Conservation (phyloP, 306 rosid genomes). For the Citrullus colocynthis region DNA sequence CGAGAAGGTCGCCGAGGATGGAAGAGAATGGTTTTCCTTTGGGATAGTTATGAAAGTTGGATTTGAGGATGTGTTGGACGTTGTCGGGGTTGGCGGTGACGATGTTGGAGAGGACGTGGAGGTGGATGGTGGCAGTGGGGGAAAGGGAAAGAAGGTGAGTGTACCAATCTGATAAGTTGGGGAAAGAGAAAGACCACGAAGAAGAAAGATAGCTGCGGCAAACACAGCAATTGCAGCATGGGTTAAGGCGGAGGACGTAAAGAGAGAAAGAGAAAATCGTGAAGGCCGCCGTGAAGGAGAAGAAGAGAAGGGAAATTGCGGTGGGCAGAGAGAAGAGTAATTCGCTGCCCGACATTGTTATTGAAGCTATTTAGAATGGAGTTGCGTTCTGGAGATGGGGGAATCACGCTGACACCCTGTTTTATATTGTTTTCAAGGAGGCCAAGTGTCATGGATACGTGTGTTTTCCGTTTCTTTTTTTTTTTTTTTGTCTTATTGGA, state of each 20-base stretch:
- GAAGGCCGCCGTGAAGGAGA: slow-evolving; percentile 47
- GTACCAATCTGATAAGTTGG: slow-evolving; percentile 66
- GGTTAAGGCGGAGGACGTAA: slow-evolving; percentile 42
- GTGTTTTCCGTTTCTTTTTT: too few relatives aligned
- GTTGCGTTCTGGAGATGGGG: too few relatives aligned
- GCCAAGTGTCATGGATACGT: too few relatives aligned
- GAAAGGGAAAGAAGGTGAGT: slow-evolving; percentile 52
- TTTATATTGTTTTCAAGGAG: too few relatives aligned
- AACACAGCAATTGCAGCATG: slow-evolving; percentile 59
- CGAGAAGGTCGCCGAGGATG: slow-evolving; percentile 74
- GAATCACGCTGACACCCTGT: too few relatives aligned
- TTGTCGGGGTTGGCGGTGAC: slow-evolving; percentile 60
- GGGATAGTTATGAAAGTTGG: slow-evolving; percentile 65
- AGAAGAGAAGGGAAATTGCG: slow-evolving; percentile 30
- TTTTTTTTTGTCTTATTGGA: too few relatives aligned
- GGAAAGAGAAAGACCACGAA: slow-evolving; percentile 17
- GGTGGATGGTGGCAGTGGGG: slow-evolving; percentile 36
- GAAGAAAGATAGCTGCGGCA: slow-evolving; percentile 38
- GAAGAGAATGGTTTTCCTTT: slow-evolving; percentile 64
- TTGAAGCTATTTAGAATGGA: too few relatives aligned
- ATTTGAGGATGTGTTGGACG: slow-evolving; percentile 61
- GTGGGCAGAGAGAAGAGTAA: slow-evolving; percentile 6
- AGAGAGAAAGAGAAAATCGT: slow-evolving; percentile 41
- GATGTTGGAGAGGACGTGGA: slow-evolving; percentile 55
- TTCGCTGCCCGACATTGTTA: too few relatives aligned